Evolutionary conservation across 2,329 filamentous ascomycete genomes (phyloP).

Genomic region (Nothophoma quercina): DNA sequence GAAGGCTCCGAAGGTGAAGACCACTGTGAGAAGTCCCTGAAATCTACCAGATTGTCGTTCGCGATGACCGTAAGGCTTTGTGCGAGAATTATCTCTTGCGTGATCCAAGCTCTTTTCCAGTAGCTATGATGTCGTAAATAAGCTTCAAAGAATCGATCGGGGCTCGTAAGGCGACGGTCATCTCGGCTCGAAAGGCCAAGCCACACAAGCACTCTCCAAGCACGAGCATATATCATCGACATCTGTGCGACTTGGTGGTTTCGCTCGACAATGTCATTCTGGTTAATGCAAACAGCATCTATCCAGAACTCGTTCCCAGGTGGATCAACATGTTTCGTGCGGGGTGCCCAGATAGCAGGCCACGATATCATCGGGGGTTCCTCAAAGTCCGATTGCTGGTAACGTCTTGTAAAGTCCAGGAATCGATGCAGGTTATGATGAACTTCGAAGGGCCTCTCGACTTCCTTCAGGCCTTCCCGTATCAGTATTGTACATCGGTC

Average conservation of each 20-base stretch:
- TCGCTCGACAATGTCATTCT: not conserved
- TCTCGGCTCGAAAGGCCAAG: no score
- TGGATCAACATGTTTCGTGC: no score
- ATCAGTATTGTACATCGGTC: no score
- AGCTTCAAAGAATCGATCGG: not conserved
- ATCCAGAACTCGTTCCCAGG: not conserved
- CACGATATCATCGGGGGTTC: no score
- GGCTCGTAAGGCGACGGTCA: not conserved
- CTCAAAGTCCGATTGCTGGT: no score
- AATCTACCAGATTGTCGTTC: no score
- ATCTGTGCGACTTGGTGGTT: not conserved
- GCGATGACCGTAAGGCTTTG: not conserved
- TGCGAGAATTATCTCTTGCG: not conserved
- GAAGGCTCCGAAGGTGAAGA: no score
- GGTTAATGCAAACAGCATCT: not conserved
- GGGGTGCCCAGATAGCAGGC: no score
- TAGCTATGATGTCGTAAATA: not conserved
- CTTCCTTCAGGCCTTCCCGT: no score
- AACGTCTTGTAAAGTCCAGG: not conserved
- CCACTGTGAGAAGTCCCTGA: no score
- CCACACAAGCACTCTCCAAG: not conserved
- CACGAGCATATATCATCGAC: not conserved
- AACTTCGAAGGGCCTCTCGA: no score
- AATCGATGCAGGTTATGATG: no score
- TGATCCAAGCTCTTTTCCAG: not conserved